These are phyloP conservation scores for Epichloe glyceriae DNA, from an alignment of 2,329 filamentous ascomycete species.

Conservation along the genomic window DNA sequence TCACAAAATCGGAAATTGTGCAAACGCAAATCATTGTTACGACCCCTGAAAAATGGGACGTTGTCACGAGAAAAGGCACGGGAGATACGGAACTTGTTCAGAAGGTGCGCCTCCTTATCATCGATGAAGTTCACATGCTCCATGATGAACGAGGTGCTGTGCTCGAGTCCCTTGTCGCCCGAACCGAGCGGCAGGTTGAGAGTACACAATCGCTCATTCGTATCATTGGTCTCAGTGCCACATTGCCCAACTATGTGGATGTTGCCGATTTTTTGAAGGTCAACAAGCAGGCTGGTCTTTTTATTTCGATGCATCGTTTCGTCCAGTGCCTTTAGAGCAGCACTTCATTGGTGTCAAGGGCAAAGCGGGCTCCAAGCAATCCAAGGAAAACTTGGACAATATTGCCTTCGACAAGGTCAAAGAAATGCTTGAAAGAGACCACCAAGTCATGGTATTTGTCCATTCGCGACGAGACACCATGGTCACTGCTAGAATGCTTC, in stretches of 20 bases:
- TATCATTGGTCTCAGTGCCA: constrained; percentile 89
- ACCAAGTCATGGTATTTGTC: constrained; percentile 99
- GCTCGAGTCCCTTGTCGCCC: constrained; percentile 85
- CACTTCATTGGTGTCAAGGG: constrained; percentile 96
- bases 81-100: constrained; percentile 96
- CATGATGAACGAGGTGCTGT: constrained; percentile 96
- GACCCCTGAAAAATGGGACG: constrained; percentile 98
- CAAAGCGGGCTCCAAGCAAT: constrained; percentile 68
- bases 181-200: constrained; percentile 92
- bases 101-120: constrained; percentile 90
- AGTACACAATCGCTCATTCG: constrained; percentile 96
- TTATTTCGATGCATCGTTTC: constrained; percentile 93
- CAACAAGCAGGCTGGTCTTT: constrained; percentile 81
- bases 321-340: constrained; percentile 89
- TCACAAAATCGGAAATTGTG: constrained; percentile 91
- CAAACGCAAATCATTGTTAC: constrained; percentile 97
- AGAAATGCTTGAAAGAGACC: constrained; percentile 81
- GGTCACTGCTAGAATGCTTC: constrained; percentile 70
- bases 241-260: constrained; percentile 90
- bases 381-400: constrained; percentile 77
- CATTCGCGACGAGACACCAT: constrained; percentile 93
- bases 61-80: constrained; percentile 91
- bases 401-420: constrained; percentile 88
- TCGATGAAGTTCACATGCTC: constrained; percentile 98
- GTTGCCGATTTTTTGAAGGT: constrained; percentile 96